A percentile compares a stretch with the other conserved stretches of the same genome.
These are phyloP conservation scores for Podospora australis DNA, from an alignment of 495 filamentous ascomycete species.

Conservation along the genomic window DNA sequence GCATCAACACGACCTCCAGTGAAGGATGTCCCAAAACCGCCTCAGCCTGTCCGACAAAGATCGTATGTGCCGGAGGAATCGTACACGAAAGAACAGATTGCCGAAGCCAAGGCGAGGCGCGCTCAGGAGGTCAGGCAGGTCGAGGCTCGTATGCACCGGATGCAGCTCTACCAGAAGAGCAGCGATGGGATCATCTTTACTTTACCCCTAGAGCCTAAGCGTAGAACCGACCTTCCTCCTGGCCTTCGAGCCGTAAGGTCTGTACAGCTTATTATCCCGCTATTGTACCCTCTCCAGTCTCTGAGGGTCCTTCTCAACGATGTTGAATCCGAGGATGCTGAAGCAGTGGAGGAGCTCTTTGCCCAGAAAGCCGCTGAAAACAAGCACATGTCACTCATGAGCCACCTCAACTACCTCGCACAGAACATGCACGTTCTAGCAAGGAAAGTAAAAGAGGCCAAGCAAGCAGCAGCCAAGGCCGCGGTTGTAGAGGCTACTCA, in stretches of 20 bases:
- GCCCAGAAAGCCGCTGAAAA: conserved; percentile 48
- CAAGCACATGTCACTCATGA: conserved; percentile 59
- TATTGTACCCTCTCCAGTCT: conserved; percentile 65
- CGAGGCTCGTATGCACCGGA: conserved; percentile 68
- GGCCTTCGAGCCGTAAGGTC: conserved; percentile 57
- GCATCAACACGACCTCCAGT: conserved; percentile 31
- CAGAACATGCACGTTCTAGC: conserved; percentile 68
- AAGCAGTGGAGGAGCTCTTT: conserved; percentile 60
- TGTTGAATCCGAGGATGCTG: conserved; percentile 53
- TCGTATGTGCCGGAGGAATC: conserved; percentile 34
- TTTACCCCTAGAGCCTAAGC: conserved; percentile 64
- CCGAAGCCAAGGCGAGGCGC: conserved; percentile 56
- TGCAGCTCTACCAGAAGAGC: conserved; percentile 63
- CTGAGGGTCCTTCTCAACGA: conserved; percentile 61
- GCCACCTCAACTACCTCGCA: conserved; percentile 68
- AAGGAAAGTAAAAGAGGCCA: conserved; percentile 51
- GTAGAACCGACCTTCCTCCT: conserved; percentile 53
- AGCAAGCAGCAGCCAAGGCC: neutral
- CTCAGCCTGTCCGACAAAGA: conserved; percentile 20
- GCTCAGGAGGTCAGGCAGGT: conserved; percentile 64
- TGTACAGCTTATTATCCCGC: conserved; percentile 64
- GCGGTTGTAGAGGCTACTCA: neutral
- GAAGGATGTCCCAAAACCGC: conserved; percentile 39
- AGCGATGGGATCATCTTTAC: conserved; percentile 64
- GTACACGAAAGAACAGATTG: conserved; percentile 52